Percentiles rank a stretch among this genome's conserved stretches.
Evolutionary conservation across 305 asterid genomes (phyloP).

Genomic region (Fraxinus floribunda): DNA sequence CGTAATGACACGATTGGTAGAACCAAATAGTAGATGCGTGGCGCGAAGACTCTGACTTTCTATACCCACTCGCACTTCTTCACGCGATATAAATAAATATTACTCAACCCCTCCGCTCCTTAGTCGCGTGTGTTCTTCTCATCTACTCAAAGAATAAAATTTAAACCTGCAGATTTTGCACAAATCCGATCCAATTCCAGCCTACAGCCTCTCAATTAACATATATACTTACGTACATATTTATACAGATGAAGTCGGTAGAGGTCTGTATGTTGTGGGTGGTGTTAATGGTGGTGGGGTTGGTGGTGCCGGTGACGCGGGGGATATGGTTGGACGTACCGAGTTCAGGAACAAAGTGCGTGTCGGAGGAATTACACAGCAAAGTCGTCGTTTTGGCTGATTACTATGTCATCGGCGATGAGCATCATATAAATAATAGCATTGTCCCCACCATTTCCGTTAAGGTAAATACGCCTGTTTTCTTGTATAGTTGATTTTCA

Average conservation of each 20-base stretch:
- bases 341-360: constrained; percentile 59
- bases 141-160: neutral
- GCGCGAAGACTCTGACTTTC: constrained; percentile 29
- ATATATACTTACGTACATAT: neutral
- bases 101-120: neutral
- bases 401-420: constrained; percentile 56
- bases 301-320: constrained; percentile 32
- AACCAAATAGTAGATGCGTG: constrained; percentile 38
- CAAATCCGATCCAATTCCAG: neutral
- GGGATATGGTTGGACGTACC: constrained; percentile 73
- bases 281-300: constrained; percentile 25
- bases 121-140: constrained; percentile 27
- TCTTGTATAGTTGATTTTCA: neutral
- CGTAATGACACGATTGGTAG: constrained; percentile 23
- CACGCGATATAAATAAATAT: constrained; percentile 25
- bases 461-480: constrained; percentile 43
- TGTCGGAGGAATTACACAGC: constrained; percentile 63
- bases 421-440: constrained; percentile 34
- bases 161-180: neutral
- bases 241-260: constrained; percentile 24
- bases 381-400: constrained; percentile 70
- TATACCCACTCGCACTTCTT: constrained; percentile 18
- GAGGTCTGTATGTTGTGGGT: constrained; percentile 26
- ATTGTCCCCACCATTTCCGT: constrained; percentile 51
- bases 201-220: neutral